These are phyloP conservation scores for Pseudozyma tsukubaensis DNA, from an alignment of 1,284 basidiomycete genomes.

Conservation along the genomic window DNA sequence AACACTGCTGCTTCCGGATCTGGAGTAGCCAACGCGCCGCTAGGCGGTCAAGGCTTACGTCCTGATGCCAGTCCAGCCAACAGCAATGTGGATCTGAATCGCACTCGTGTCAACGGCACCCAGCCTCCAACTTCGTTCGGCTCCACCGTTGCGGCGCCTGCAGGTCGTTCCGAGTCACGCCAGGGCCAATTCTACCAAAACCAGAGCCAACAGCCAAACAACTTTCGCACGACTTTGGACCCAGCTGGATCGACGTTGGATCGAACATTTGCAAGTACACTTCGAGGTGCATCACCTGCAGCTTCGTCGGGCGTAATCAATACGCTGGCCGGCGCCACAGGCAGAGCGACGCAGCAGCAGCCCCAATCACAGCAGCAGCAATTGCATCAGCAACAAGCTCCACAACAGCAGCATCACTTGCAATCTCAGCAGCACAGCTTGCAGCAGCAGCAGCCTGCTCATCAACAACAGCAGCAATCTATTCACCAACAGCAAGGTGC, in stretches of 20 bases:
- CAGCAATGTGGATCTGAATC: conserved; percentile 27
- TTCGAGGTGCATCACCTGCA: conserved; percentile 32
- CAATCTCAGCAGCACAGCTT: conserved; percentile 19
- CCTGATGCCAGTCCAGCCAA: conserved; percentile 32
- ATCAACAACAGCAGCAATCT: conserved; percentile 14
- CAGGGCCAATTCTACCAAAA: conserved; percentile 31
- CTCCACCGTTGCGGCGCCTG: conserved; percentile 10
- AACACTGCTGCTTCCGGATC: conserved; percentile 7
- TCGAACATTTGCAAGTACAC: conserved; percentile 40
- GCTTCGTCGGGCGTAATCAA: conserved; percentile 22
- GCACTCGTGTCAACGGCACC: conserved; percentile 31
- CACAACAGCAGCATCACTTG: conserved; percentile 22
- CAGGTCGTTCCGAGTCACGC: conserved; percentile 27
- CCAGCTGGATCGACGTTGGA: conserved; percentile 34
- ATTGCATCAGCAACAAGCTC: conserved; percentile 16
- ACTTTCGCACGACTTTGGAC: conserved; percentile 26
- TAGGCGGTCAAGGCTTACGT: conserved; percentile 9
- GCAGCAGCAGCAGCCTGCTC: conserved; percentile 18
- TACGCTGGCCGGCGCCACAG: conserved; percentile 27
- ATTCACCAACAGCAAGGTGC: conserved; percentile 14
- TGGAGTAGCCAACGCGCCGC: neutral
- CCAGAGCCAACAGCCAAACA: conserved; percentile 17
- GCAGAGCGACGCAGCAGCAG: conserved; percentile 21
- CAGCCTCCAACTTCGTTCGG: conserved; percentile 23
- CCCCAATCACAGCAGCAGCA: conserved; percentile 15